Conservation (phyloP, 2,329 filamentous ascomycete species). For the Phoma sp. region DNA sequence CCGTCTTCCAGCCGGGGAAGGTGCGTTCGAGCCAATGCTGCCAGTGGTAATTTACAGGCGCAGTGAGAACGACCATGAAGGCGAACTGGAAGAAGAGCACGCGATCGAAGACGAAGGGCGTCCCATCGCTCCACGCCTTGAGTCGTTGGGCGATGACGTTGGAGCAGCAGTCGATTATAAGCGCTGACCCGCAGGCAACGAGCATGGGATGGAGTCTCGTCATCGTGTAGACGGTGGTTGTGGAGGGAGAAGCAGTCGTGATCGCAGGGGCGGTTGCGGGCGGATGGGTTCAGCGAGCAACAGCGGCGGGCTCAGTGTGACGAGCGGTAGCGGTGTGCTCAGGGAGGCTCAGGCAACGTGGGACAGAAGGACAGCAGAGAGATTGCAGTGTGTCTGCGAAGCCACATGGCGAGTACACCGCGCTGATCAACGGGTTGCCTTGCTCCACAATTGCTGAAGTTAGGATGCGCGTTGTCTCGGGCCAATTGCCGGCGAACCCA, state of each 20-base stretch:
- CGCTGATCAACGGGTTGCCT: constrained; percentile 3
- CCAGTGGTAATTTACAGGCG: constrained; percentile 86
- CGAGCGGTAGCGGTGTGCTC: not conserved
- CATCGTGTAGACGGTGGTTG: not conserved
- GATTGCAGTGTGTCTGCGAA: constrained; percentile 2
- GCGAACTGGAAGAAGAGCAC: constrained; percentile 48
- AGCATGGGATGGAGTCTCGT: constrained; percentile 43
- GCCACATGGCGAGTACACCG: constrained; percentile 11
- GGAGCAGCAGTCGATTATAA: constrained; percentile 46
- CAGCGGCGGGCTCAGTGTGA: not conserved
- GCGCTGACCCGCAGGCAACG: constrained; percentile 43
- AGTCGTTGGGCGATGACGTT: constrained; percentile 48
- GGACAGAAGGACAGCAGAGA: not conserved
- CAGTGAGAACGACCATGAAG: constrained; percentile 72
- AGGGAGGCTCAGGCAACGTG: constrained; percentile 1
- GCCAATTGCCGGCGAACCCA: constrained; percentile 3
- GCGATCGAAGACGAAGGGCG: constrained; percentile 47
- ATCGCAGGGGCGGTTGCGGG: not conserved
- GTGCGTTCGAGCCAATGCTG: constrained; percentile 77
- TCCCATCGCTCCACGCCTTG: constrained; percentile 43
- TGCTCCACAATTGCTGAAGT: constrained; percentile 16
- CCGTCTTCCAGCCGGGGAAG: constrained; percentile 66
- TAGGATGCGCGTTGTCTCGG: constrained; percentile 10
- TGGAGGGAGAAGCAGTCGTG: not conserved
- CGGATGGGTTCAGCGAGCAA: not conserved